phyloP scores from a whole-genome alignment of 768 basidiomycete genomes.

The Kwoniella botswanensis region DNA sequence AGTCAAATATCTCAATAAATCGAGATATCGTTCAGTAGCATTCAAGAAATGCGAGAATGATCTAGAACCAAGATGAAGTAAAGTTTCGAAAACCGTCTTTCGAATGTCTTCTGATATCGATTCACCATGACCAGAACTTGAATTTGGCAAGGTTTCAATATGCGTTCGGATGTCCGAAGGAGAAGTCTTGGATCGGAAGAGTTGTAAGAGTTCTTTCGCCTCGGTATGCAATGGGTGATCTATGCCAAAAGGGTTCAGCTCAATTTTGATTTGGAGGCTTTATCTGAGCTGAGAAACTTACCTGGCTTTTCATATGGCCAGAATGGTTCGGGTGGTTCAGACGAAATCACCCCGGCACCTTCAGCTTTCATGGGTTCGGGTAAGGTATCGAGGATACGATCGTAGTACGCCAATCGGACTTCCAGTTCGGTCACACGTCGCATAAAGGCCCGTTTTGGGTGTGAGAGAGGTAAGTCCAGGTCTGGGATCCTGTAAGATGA shows the following conservation, averaged over 20 bases:
- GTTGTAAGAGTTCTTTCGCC: constrained; percentile 74
- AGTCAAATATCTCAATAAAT: constrained; percentile 62
- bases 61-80: constrained; percentile 87
- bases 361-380: constrained; percentile 73
- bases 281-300: constrained; percentile 17
- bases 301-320: constrained; percentile 52
- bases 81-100: constrained; percentile 81
- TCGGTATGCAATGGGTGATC: constrained; percentile 80
- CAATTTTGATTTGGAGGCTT: not conserved
- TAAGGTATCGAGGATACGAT: constrained; percentile 85
- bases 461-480: constrained; percentile 70
- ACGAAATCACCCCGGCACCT: constrained; percentile 79
- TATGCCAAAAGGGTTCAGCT: constrained; percentile 53
- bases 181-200: constrained; percentile 69
- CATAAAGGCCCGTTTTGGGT: constrained; percentile 88
- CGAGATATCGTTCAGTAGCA: constrained; percentile 90
- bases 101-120: constrained; percentile 73
- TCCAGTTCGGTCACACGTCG: constrained; percentile 85
- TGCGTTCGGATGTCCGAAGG: constrained; percentile 78
- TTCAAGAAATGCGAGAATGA: constrained; percentile 98
- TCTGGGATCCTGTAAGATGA: constrained; percentile 74
- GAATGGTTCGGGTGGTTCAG: constrained; percentile 69
- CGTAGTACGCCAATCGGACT: constrained; percentile 87
- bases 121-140: constrained; percentile 67
- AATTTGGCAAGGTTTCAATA: constrained; percentile 71